Conservation (phyloP, 257 asterid genomes). For the Verbascum thapsus region DNA sequence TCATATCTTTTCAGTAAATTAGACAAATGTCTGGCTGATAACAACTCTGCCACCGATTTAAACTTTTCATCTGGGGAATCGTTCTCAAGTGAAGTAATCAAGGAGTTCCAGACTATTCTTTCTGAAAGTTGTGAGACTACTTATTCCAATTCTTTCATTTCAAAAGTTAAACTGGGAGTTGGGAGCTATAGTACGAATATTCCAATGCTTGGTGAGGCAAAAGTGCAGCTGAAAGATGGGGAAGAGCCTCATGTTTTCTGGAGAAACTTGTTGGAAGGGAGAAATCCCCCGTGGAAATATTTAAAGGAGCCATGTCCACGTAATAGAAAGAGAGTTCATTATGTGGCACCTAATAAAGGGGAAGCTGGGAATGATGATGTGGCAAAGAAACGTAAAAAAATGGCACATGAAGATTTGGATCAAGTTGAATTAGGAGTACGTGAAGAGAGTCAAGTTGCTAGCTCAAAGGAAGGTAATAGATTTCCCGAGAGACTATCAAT, state of each 20-base stretch:
- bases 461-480: conserved; percentile 40
- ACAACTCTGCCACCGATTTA: conserved; percentile 32
- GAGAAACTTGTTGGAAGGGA: conserved; percentile 69
- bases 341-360: conserved; percentile 41
- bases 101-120: conserved; percentile 60
- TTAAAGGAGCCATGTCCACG: conserved; percentile 45
- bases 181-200: conserved; percentile 47
- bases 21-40: conserved; percentile 65
- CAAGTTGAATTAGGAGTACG: conserved; percentile 35
- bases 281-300: conserved; percentile 66
- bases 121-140: conserved; percentile 34
- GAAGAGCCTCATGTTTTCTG: conserved; percentile 71
- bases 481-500: background rate
- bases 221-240: conserved; percentile 44
- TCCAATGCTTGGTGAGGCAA: conserved; percentile 68
- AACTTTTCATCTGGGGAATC: conserved; percentile 46
- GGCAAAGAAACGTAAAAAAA: conserved; percentile 62
- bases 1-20: conserved; percentile 62
- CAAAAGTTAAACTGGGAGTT: conserved; percentile 56
- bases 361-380: conserved; percentile 43
- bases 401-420: conserved; percentile 37
- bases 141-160: conserved; percentile 43
- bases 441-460: conserved; percentile 28
- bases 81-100: conserved; percentile 50
- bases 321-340: conserved; percentile 73